Percentiles rank a stretch among this genome's conserved stretches.
phyloP scores from a whole-genome alignment of 495 filamentous ascomycete genomes.

The Xylaria cubensis region DNA sequence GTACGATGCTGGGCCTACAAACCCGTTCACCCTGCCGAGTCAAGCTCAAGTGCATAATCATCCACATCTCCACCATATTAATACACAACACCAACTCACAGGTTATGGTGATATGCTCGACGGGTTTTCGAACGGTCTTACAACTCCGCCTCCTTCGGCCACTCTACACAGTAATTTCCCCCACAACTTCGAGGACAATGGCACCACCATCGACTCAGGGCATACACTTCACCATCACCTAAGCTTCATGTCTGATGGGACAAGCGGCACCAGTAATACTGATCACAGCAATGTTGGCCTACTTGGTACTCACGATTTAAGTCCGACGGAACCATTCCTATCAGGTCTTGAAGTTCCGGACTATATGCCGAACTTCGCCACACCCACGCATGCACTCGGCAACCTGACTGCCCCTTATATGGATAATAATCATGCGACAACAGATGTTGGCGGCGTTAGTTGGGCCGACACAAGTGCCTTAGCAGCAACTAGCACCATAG shows the following conservation, averaged over 20 bases:
- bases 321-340: conserved; percentile 32
- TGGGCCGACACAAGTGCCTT: conserved; percentile 34
- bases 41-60: conserved; percentile 24
- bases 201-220: conserved; percentile 18
- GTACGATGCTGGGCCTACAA: conserved; percentile 36
- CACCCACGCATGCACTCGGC: neutral
- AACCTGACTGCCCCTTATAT: conserved; percentile 16
- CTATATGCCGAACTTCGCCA: conserved; percentile 30
- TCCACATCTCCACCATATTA: conserved; percentile 29
- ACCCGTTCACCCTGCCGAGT: conserved; percentile 26
- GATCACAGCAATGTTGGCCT: conserved; percentile 23
- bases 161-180: conserved; percentile 35
- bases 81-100: conserved; percentile 35
- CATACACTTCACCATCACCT: conserved; percentile 37
- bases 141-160: conserved; percentile 47
- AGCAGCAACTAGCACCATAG: conserved; percentile 21
- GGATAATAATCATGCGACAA: conserved; percentile 16
- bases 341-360: conserved; percentile 35
- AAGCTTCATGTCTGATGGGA: conserved; percentile 37
- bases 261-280: conserved; percentile 20
- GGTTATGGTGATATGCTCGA: conserved; percentile 39
- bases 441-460: conserved; percentile 29
- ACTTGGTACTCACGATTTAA: neutral
- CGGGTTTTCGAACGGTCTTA: conserved; percentile 44
- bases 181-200: conserved; percentile 32